Evolutionary conservation across 2,329 filamentous ascomycete species (phyloP), one percentile per base, ranked within the genome.

Genomic region (Tricladium varicosporioides): DNA sequence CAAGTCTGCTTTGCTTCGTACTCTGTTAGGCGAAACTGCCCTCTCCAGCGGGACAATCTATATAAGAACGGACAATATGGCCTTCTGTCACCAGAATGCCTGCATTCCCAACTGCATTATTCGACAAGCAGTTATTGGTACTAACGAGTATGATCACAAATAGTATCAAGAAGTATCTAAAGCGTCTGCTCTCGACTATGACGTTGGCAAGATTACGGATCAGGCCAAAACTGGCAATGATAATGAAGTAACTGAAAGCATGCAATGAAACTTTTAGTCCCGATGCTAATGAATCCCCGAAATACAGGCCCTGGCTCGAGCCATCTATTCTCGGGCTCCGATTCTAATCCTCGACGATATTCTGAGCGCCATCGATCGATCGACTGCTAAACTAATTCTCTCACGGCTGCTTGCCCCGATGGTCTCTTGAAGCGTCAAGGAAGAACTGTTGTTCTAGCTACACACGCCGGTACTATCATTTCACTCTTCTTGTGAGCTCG

Each of bases 41-140:
- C 48, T 45, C 2, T 51, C 18, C 5, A 33, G 48, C 40, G 62
- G 62, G 5, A 43, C 16, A 2, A 16, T 65, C 10, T 44, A 47
- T 2, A 33, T 58, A n/a, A 18, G n/a, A 10, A 52, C 55, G 1
- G 42, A 27, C 10, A 16, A 54, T 5, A 58, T 74, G 3, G 75
- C 72, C 1, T 78, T 75, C 58, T 78, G 75, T 57, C 70, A 72
- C 47, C 78, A 80, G 55, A 66, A 64, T 0, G 71, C 76, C 0
- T 80, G 76, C 75, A 67, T 79, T 2, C 67, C 69, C 1, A 79
- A 79, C 53, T 66, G 61, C 1, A 73, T 71, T 0, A 64, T 79
- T 32, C 65, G 67, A 10, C 61, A 74, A 0, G 74, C 73, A 22
- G 74, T 79, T 8, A 57, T 73, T 0, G 75, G 72, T 0, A 52